Conservation (phyloP, 345 rosid genomes). For the Salix dunnii region DNA sequence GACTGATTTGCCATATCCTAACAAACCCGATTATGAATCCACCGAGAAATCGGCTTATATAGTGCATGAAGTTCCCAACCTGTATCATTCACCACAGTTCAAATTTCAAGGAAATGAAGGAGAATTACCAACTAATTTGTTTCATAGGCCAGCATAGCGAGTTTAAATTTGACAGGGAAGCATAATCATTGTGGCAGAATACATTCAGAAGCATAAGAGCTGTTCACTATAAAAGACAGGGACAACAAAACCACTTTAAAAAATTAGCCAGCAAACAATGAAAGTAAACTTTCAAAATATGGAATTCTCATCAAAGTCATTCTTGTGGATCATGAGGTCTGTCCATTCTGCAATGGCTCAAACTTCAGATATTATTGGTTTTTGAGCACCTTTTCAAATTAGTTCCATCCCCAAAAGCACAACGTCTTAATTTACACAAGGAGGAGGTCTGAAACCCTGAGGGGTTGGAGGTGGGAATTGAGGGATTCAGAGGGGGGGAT, state of each 20-base stretch:
- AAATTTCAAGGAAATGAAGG: not conserved
- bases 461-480: not conserved
- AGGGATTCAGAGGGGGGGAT: not conserved
- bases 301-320: not conserved
- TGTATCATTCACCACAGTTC: constrained; percentile 19
- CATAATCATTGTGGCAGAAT: not conserved
- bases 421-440: not conserved
- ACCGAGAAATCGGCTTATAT: constrained; percentile 76
- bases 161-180: not conserved
- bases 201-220: not conserved
- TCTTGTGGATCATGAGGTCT: not conserved
- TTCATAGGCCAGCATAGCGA: not conserved
- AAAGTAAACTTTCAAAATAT: not conserved
- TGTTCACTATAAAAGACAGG: not conserved
- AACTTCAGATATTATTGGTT: not conserved
- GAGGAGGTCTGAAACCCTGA: not conserved
- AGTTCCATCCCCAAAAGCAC: not conserved
- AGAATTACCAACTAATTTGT: not conserved
- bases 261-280: not conserved
- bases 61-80: constrained; percentile 97
- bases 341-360: not conserved
- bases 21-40: constrained; percentile 87
- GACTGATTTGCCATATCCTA: constrained; percentile 91
- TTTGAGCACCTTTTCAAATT: not conserved
- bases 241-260: not conserved